Base-by-base conservation (phyloP, 768 basidiomycete genomes). In the Rubroboletus satanas region DNA sequence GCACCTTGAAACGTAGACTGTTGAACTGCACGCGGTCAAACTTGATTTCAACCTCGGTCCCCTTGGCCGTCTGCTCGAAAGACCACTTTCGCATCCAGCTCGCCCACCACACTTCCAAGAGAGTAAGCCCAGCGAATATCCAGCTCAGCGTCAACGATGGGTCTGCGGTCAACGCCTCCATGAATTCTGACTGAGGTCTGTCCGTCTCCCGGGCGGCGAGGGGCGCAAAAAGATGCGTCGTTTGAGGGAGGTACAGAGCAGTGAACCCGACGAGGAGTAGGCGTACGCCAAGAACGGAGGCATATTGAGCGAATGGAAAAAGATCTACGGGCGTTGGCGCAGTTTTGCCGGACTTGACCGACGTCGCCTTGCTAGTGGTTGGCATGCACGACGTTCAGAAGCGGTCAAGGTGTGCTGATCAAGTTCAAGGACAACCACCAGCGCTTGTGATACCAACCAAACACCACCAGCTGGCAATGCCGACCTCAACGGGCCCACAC, bases 71-170 rank as follows among this genome's bases (percentile, higher is more conserved):
- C 42, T 74, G 71, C 17, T 76, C 75, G 14, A 79, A 75, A 66
- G 74, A 78, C 87, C 85, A 88, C 23, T 72, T 63, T 54, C 83
- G 74, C 60, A 90, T 64, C 76, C 82, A 85, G 4, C 79, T 80
- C 2, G 79, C 84, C 88, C 90, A 93, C 84, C 86, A 90, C 10
- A 73, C 71, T 62, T 87, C 79, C 35, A 88, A 64, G 3, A 88
- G 54, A 5, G 68, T 60, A 1, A 79, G 76, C 1, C 89, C 90
- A 0, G 71, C 57, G 47, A 78, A 79, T 37, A 84, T 70, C 73
- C 83, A 90, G 5, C 73, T 54, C 51, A 88, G 68, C 0, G 89
- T 90, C 36, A 70, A 65, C 5, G 75, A 67, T 7, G 89, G 87
- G 56, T 78, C 79, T 3, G 73, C 63, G 0, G 91, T 92, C 57